Base-by-base conservation (phyloP, 1,284 basidiomycete genomes). In the Megacollybia platyphylla region DNA sequence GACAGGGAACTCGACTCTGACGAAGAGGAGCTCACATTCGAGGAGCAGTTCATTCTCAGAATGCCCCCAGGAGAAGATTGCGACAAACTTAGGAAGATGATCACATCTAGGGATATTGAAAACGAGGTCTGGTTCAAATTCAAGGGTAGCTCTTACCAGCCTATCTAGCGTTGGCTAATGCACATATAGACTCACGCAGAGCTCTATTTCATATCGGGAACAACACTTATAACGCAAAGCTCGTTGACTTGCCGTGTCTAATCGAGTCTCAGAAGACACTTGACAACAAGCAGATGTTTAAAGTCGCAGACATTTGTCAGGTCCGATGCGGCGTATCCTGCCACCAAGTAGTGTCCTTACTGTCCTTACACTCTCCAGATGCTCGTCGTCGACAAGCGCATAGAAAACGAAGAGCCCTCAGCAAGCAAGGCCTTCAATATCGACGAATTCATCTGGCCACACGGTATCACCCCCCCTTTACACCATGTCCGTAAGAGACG, bases 51-150 rank as follows among this genome's bases (percentile, higher is more conserved):
- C 57, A 83, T 99, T 45, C 66, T 99, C 27, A 67, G 93, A 34
- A 80, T 98, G 69, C 91, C 91, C 0, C 78, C 81, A 3, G 87
- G 87, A 0, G 83, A 87, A 44, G 86, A 88, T 51, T 77, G 76
- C 41, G 81, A 87, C 39, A 80, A 73, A 50, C 53, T 96, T 46
- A 73, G 76, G 54, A 88, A 88, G 64, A 79, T 88, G 71, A 79
- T 94, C 8, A 72, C 76, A 41, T 68, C 79, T 38, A 76, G 91
- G 48, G 87, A 91, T 52, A 71, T 90, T 26, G 65, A 73, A 7
- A 75, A 85, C 51, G 91, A 96, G 52, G 78, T 97, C 7, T 97
- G 89, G 86, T 93, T 99, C 73, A 97, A 96, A 64, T 97, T 99
- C 61, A 92, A 97, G 64, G 91, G 90, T 87, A 50, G 46, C 5